Evolutionary conservation across 495 filamentous ascomycete species (phyloP), one percentile per base, ranked within the genome.

Genomic region (Penicillium argentinense): DNA sequence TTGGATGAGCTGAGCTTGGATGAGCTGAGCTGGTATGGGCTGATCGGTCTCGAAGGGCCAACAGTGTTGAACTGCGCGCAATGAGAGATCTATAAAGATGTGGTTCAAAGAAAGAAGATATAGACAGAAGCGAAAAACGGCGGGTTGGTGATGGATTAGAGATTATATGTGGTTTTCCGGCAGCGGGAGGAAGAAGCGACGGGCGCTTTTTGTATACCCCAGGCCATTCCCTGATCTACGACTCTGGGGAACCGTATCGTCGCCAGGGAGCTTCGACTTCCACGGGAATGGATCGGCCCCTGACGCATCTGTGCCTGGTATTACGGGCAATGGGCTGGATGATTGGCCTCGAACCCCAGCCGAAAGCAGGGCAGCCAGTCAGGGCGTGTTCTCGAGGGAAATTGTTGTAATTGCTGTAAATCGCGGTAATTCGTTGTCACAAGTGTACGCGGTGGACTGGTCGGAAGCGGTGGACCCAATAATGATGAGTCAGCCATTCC

Each of bases 221-320:
- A 33, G 45, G 40, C 54, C 58, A 58, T 58, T 57, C 57, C 57
- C 56, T 48, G 59, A 62, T 62, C 59, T 53, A 61, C 57, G 36
- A 60, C 51, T 52, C 47, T 39, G 58, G 58, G 32, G 7, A 47
- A 55, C 39, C 47, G 45, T 45, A 57, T 56, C 47, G 49, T 46
- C 40, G 47, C 53, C 44, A 53, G 49, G 48, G 49, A 52, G 44
- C 53, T 47, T 24, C 39, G 11, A 33, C 42, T 52, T 38, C 13
- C 43, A 47, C 42, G 52, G 53, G 53, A 60, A 60, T 60, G 57
- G 57, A 60, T 57, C 57, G 46, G 47, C 56, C 56, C 56, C 50
- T 57, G 57, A 60, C 51, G 54, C 58, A 60, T 56, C 42, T 45
- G 59, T 62, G 46, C 56, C 56, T 62, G 59, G 59, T 62, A 59